These are phyloP conservation scores for Cenchrus fungigraminus DNA, from an alignment of 176 grass and related monocot species.

Conservation along the genomic window DNA sequence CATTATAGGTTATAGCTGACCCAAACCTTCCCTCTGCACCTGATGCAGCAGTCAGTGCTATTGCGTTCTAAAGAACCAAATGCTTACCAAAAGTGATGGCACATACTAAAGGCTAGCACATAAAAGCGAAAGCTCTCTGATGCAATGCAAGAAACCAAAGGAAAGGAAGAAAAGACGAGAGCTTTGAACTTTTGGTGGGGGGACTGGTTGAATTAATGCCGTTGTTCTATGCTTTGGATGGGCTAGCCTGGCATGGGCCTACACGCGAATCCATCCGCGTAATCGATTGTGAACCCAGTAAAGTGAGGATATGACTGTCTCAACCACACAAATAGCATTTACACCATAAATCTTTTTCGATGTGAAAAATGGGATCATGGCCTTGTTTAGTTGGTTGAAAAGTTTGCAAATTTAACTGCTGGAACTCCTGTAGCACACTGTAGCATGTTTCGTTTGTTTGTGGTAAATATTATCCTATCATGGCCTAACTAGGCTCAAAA, in stretches of 20 bases:
- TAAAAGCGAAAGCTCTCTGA: constrained; percentile 48
- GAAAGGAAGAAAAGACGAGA: not conserved
- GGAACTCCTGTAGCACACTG: no score
- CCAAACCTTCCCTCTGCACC: constrained; percentile 17
- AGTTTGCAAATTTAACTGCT: no score
- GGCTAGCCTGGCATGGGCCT: constrained; percentile 30
- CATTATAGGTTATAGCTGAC: constrained; percentile 34
- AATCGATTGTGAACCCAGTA: not conserved
- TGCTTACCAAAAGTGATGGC: constrained; percentile 43
- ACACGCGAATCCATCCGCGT: constrained; percentile 11
- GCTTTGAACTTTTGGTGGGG: constrained; percentile 45
- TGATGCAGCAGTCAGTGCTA: constrained; percentile 7
- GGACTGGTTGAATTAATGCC: constrained; percentile 37
- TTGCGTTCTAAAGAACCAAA: constrained; percentile 28
- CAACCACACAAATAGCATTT: constrained; percentile 24
- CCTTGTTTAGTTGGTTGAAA: no score
- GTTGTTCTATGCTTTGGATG: constrained; percentile 39
- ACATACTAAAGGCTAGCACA: constrained; percentile 35
- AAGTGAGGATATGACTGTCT: not conserved
- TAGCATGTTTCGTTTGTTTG: no score
- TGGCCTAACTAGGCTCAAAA: no score
- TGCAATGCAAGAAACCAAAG: constrained; percentile 44
- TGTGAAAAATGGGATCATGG: not conserved
- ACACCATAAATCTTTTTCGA: not conserved
- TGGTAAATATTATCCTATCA: no score